Base-by-base conservation (phyloP, 805 yeast genomes). In the Yarrowia phangngaensis region DNA sequence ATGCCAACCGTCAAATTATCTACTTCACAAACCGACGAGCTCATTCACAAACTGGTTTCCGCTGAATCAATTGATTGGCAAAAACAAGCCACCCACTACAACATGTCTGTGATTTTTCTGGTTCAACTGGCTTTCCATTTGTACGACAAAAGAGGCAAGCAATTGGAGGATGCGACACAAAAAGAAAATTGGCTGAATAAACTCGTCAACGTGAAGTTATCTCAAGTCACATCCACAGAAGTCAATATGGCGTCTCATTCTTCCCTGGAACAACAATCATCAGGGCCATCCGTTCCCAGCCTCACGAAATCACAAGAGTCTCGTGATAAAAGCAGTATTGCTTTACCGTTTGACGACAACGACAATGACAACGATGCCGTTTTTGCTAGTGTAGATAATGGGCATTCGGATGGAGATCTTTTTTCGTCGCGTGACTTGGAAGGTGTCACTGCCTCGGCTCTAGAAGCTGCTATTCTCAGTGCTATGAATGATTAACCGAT, bases 401-500 rank as follows among this genome's bases (percentile, higher is more conserved):
- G 17, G 45, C 20, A 26, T 11, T 20, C 47, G 3, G 34, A 27
- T 41, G 22, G 35, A 9, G 28, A 29, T 22, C 13, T 30, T 26
- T 29, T 29, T n/a, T 41, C 35, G 34, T 41, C 48, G 22, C 16
- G 23, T 7, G 48, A 41, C 9, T 15, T 41, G 35, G 35, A 41
- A 16, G 48, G 48, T 1, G 48, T 41, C 16, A 20, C 35, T 9
- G 35, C 48, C 1, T 22, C 29, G 15, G 48, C 48, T 2, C 11
- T 41, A 16, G 48, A 41, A 16, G 48, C 28, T 27, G 48, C 48
- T 15, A 41, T 41, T 12, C 11, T 41, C 28, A 41, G 48, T 29
- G 48, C 34, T 4, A 6, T 41, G n/a, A 30, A 41, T 6, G 47
- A 36, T 14, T 27, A 23, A 13, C 11, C 29, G 8, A 13, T 8